A percentile compares a stretch with the other conserved stretches of the same genome.
Conservation (phyloP, 768 basidiomycete genomes). For the Pisolithus marmoratus region DNA sequence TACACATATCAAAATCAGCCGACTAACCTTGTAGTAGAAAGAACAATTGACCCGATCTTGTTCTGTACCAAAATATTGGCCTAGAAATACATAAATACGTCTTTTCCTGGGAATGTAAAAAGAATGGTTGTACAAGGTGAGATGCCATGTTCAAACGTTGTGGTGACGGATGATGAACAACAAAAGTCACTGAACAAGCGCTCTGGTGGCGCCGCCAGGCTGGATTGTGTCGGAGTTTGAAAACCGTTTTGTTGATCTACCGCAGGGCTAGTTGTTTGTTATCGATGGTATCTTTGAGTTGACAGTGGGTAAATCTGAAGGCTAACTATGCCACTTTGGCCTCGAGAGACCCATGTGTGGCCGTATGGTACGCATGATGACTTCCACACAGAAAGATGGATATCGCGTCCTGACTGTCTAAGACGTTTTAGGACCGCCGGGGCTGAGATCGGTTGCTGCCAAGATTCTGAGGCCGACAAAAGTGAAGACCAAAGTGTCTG, state of each 20-base stretch:
- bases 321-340: no score
- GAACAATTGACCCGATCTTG: slow-evolving; percentile 98
- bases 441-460: no score
- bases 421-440: no score
- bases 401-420: no score
- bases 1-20: background rate
- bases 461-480: no score
- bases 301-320: no score
- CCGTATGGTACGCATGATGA: no score
- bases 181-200: background rate
- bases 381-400: no score
- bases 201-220: background rate
- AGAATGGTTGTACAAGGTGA: slow-evolving; percentile 53
- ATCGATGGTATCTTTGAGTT: no score
- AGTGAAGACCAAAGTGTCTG: no score
- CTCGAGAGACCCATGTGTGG: no score
- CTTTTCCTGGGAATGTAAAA: background rate
- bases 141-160: slow-evolving; percentile 47
- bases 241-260: background rate
- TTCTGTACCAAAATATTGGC: slow-evolving; percentile 93
- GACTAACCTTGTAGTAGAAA: slow-evolving; percentile 90
- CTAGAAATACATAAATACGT: slow-evolving; percentile 30
- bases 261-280: no score
- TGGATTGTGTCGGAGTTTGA: background rate
- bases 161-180: background rate